Conservation (phyloP, 139 green algal species). For the Volvox reticuliferus region DNA sequence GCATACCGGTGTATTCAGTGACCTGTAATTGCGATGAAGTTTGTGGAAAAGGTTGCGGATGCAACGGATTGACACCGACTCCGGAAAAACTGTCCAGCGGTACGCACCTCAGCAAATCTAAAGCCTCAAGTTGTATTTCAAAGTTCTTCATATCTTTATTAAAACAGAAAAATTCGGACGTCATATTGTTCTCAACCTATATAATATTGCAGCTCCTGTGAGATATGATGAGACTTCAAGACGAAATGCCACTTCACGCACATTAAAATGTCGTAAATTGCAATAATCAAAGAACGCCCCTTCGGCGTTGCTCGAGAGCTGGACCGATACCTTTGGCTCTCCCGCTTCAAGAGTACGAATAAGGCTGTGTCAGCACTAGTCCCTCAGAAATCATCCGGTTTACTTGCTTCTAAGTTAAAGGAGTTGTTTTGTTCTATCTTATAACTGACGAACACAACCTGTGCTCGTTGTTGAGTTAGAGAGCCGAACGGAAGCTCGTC, state of each 20-base stretch:
- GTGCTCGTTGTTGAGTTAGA: not conserved
- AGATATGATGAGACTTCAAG: not conserved
- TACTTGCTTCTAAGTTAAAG: not conserved
- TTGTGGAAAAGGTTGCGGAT: not conserved
- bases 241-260: not conserved
- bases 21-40: not conserved
- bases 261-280: not conserved
- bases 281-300: not conserved
- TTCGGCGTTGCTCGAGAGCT: too few species aligned
- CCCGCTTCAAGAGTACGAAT: not conserved
- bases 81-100: not conserved
- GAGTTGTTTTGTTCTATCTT: too few species aligned
- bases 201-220: not conserved
- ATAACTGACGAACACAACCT: not conserved
- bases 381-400: not conserved
- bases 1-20: slow-evolving; percentile 76
- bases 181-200: not conserved
- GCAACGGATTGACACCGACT: not conserved
- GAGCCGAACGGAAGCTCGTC: slow-evolving; percentile 17
- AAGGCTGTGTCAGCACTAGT: not conserved
- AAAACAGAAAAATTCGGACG: not conserved
- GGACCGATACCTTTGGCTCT: not conserved
- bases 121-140: not conserved
- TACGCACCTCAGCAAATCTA: not conserved
- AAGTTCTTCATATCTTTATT: not conserved